Conservation (phyloP, 768 basidiomycete species). For the Naematelia aurantialba region DNA sequence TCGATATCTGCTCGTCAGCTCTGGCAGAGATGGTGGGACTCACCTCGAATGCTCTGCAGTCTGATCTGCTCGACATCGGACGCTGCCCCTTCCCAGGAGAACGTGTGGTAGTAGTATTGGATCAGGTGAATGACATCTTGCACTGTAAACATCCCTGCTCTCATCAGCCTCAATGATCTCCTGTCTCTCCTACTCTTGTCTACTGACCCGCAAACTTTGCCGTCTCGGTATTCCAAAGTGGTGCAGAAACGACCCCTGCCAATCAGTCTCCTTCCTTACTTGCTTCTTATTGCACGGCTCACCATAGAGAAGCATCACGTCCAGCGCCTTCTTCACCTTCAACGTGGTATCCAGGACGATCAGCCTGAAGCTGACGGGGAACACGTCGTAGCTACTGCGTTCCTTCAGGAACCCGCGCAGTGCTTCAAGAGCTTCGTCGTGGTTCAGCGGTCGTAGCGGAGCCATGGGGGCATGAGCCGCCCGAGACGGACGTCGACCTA, state of each 20-base stretch:
- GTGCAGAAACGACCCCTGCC: constrained; percentile 91
- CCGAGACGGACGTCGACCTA: constrained; percentile 32
- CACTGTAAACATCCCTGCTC: constrained; percentile 94
- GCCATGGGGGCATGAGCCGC: constrained; percentile 37
- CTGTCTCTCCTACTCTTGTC: background rate
- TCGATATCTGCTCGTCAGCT: constrained; percentile 69
- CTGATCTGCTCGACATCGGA: constrained; percentile 90
- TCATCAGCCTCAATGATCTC: constrained; percentile 19
- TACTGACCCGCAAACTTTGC: constrained; percentile 68
- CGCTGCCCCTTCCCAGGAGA: constrained; percentile 75
- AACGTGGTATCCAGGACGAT: constrained; percentile 95
- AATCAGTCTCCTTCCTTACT: constrained; percentile 5
- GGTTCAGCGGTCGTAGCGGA: constrained; percentile 29
- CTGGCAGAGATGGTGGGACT: background rate
- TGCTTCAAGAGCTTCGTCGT: constrained; percentile 51
- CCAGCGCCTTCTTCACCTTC: constrained; percentile 87
- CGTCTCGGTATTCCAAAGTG: constrained; percentile 92
- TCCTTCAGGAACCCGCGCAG: constrained; percentile 80
- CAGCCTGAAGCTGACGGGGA: constrained; percentile 92
- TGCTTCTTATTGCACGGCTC: constrained; percentile 17
- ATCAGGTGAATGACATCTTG: constrained; percentile 98
- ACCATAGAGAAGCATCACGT: constrained; percentile 66
- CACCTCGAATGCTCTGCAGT: constrained; percentile 82
- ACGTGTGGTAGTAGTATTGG: constrained; percentile 90
- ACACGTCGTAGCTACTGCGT: constrained; percentile 88